Percentiles rank a stretch among this genome's conserved stretches.
phyloP scores from a whole-genome alignment of 768 basidiomycete genomes.

The Calvatia gigantea region DNA sequence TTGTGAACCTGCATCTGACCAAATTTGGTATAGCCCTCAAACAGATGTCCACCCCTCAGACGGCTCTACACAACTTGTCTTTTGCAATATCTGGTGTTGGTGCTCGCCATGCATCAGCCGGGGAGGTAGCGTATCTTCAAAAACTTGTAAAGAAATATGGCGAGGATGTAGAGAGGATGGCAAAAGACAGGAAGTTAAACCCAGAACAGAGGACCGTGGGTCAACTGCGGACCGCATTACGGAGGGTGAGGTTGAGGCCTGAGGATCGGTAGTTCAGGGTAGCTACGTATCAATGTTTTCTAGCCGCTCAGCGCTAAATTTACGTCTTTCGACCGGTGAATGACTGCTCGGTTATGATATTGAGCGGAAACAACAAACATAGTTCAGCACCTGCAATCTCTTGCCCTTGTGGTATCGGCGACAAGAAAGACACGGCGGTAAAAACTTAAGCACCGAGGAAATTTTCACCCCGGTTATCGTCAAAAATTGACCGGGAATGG shows the following conservation, averaged over 20 bases:
- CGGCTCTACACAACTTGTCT: conserved; percentile 33
- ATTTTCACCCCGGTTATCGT: neutral
- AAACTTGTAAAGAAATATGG: conserved; percentile 69
- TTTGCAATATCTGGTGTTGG: conserved; percentile 38
- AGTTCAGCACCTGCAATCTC: neutral
- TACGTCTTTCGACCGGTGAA: neutral
- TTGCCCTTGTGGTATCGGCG: neutral
- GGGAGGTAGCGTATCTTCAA: conserved; percentile 65
- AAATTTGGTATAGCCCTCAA: conserved; percentile 52
- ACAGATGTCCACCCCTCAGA: conserved; percentile 44
- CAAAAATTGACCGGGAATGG: neutral
- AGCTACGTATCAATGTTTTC: neutral
- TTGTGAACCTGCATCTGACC: conserved; percentile 2
- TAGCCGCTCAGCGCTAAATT: neutral
- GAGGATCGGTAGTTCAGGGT: conserved; percentile 13
- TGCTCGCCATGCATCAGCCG: conserved; percentile 60
- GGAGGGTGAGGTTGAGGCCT: conserved; percentile 44
- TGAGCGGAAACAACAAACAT: neutral
- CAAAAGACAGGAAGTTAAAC: conserved; percentile 75
- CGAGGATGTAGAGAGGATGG: conserved; percentile 72
- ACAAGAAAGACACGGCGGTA: neutral
- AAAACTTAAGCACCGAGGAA: neutral
- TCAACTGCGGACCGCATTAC: conserved; percentile 63
- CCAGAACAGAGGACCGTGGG: conserved; percentile 81
- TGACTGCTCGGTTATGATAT: neutral